Evolutionary conservation across 495 filamentous ascomycete genomes (phyloP), one percentile per base, ranked within the genome.

Genomic region (Penicillium paxilli): DNA sequence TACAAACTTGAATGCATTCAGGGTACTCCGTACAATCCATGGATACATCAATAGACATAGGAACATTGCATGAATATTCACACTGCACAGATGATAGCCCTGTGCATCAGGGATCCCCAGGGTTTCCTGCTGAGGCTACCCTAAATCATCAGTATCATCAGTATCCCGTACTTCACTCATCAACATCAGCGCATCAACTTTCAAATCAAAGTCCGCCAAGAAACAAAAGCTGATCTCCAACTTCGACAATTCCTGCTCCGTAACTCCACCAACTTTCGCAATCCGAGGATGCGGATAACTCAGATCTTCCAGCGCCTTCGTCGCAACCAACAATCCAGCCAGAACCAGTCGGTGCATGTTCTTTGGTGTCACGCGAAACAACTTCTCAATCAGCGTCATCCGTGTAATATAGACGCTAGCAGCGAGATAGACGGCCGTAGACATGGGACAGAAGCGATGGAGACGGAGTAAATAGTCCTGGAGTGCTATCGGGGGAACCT

Each of bases 391-490:
- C 9, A 92, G 80, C 1, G 85, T 87, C 35, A 98, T 81, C 45
- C 83, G 81, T 61, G 91, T 87, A 47, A 96, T 91, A 67, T 98
- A 98, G n/a, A 87, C 72, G 41, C 90, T 90, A 2, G 94, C 86
- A 2, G 94, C 91, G n/a, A 98, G 84, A 60, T 94, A 96, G 26
- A 97, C 95, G 14, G 85, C 92, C 2, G 94, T 93, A n/a, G 91
- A 95, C 84, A 97, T 88, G 19, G 95, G 93, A 58, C 94, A 98
- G 67, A 86, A 98, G 32, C 77, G 80, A 66, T 98, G 93, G 44
- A 98, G 83, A 40, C 94, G 89, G 55, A 84, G 71, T 17, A 97
- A 79, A 67, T 98, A 98, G 44, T 95, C 88, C 59, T 87, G 84
- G 41, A 98, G 74, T 9, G 87, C 75, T 48, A 98, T 90, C 2